Percentiles rank a stretch among this genome's conserved stretches.
phyloP scores from a whole-genome alignment of 1,139 yeast species.

The Kodamaea suecica region DNA sequence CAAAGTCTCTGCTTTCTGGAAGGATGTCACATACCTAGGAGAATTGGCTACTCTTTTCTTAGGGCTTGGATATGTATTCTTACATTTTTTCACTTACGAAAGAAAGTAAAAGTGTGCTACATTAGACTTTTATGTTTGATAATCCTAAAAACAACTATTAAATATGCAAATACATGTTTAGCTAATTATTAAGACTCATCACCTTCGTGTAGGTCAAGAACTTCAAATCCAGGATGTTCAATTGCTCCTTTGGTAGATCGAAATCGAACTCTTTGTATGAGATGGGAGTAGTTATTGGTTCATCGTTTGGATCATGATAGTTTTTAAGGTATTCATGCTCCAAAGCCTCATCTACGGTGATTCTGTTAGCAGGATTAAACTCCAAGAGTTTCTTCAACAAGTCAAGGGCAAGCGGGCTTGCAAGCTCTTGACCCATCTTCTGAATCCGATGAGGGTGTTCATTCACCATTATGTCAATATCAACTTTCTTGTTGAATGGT shows the following conservation, averaged over 20 bases:
- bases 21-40: constrained; percentile 57
- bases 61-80: constrained; percentile 66
- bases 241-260: constrained; percentile 53
- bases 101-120: constrained; percentile 55
- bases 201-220: constrained; percentile 58
- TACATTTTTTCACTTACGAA: constrained; percentile 74
- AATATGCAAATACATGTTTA: too few relatives aligned
- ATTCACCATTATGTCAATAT: constrained; percentile 12
- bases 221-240: constrained; percentile 47
- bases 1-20: constrained; percentile 69
- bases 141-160: too few relatives aligned
- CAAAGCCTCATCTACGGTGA: constrained; percentile 63
- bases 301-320: constrained; percentile 72
- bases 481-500: constrained; percentile 33
- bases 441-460: constrained; percentile 15
- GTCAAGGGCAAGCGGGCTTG: constrained; percentile 61
- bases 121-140: too few relatives aligned
- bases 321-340: constrained; percentile 61
- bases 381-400: constrained; percentile 55
- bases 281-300: constrained; percentile 49
- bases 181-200: constrained; percentile 20
- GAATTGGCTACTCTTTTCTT: constrained; percentile 53
- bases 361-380: constrained; percentile 63
- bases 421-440: constrained; percentile 12
- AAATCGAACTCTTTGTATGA: constrained; percentile 47